These are phyloP conservation scores for Goniomonas avonlea DNA, from an alignment of 78 protist genomes.

Conservation along the genomic window DNA sequence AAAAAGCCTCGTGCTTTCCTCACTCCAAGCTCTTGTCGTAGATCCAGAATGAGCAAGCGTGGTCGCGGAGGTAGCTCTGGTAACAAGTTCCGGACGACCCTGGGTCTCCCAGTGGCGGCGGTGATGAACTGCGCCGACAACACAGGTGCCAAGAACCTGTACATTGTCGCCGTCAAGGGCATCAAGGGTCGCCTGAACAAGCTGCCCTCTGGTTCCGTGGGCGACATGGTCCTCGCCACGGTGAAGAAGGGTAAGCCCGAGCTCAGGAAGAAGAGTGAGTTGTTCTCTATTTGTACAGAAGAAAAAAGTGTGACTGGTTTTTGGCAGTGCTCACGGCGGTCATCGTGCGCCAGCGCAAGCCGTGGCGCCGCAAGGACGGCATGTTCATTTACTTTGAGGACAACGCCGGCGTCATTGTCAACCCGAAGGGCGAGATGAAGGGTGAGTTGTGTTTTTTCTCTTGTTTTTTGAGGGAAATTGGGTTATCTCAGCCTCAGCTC, in stretches of 20 bases:
- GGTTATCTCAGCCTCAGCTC: too few relatives aligned
- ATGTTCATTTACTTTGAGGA: conserved; percentile 93
- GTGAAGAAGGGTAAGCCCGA: conserved; percentile 99
- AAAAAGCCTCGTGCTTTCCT: too few relatives aligned
- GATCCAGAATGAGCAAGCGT: too few relatives aligned
- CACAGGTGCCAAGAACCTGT: conserved; percentile 99
- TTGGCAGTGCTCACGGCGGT: conserved; percentile 80
- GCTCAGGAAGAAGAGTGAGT: conserved; percentile 93
- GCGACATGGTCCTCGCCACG: conserved; percentile 92
- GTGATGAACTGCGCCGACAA: conserved; percentile 99
- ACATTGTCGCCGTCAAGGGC: conserved; percentile 94
- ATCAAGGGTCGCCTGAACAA: conserved; percentile 88
- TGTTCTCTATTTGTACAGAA: too few relatives aligned
- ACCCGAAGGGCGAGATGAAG: conserved; percentile 98
- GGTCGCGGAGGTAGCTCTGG: conserved; percentile 67
- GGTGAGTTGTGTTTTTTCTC: too few relatives aligned
- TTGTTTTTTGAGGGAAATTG: too few relatives aligned
- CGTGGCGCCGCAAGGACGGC: conserved; percentile 92
- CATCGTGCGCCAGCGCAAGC: conserved; percentile 94
- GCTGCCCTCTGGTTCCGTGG: conserved; percentile 92
- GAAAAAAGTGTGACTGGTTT: too few relatives aligned
- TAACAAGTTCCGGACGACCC: conserved; percentile 73
- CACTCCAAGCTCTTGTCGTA: too few relatives aligned
- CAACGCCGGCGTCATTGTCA: conserved; percentile 98
- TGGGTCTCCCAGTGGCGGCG: conserved; percentile 88